Percentiles rank a stretch among this genome's conserved stretches.
phyloP scores from a whole-genome alignment of 805 yeast genomes.

The Pichia paraexigua region DNA sequence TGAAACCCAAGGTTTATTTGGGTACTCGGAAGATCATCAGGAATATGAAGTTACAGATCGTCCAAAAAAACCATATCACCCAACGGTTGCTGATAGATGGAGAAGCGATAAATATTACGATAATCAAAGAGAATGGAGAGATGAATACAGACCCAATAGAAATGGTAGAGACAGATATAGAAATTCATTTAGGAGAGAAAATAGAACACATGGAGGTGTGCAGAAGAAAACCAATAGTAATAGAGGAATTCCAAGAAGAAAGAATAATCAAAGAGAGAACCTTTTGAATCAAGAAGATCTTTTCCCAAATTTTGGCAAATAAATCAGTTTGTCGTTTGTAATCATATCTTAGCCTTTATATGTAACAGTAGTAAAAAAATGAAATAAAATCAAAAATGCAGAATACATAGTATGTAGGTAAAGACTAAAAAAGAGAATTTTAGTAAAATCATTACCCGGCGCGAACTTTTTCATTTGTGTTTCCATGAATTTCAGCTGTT shows the following conservation, averaged over 20 bases:
- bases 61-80: not conserved
- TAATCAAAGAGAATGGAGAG: not conserved
- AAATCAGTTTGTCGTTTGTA: not conserved
- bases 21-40: conserved; percentile 23
- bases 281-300: not conserved
- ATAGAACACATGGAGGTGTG: not conserved
- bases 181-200: not conserved
- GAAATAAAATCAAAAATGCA: no score
- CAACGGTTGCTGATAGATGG: not conserved
- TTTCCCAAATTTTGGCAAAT: not conserved
- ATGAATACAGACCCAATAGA: not conserved
- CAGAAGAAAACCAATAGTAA: not conserved
- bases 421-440: no score
- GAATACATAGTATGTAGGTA: no score
- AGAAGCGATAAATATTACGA: not conserved
- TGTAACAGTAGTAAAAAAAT: not conserved
- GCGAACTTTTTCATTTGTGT: not conserved
- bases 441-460: not conserved
- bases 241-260: not conserved
- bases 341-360: not conserved
- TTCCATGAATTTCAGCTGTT: not conserved
- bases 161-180: not conserved
- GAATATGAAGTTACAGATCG: conserved; percentile 16
- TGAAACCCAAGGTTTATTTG: conserved; percentile 33
- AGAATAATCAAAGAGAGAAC: not conserved